Percentiles rank a stretch among this genome's conserved stretches.
These are phyloP conservation scores for Scheffersomyces stambukii DNA, from an alignment of 1,139 yeast species.

Conservation along the genomic window DNA sequence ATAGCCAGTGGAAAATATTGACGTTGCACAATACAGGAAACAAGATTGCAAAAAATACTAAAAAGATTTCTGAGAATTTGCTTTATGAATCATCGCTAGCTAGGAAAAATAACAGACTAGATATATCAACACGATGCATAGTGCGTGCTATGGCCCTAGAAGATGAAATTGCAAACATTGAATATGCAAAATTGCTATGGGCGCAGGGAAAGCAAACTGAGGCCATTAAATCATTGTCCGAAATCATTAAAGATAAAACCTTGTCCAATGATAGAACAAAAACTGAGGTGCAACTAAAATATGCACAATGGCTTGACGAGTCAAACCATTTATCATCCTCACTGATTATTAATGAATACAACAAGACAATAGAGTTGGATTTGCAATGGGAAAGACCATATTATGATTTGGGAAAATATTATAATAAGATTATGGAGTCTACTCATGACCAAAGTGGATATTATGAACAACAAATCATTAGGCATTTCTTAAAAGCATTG, in stretches of 20 bases:
- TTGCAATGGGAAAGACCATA: conserved; percentile 74
- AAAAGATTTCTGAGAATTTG: conserved; percentile 44
- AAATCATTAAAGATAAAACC: conserved; percentile 25
- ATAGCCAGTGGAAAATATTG: conserved; percentile 56
- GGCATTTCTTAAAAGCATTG: conserved; percentile 63
- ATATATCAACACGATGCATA: conserved; percentile 69
- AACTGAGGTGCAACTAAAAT: conserved; percentile 63
- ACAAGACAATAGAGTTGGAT: conserved; percentile 53
- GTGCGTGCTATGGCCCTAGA: conserved; percentile 59
- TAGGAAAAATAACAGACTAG: conserved; percentile 64
- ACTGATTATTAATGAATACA: conserved; percentile 68
- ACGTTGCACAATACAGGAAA: conserved; percentile 58
- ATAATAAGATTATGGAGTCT: conserved; percentile 71
- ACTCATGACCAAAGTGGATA: conserved; percentile 50
- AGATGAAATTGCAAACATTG: conserved; percentile 59
- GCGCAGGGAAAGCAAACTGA: conserved; percentile 84
- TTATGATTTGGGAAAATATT: conserved; percentile 77
- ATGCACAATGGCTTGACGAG: conserved; percentile 84
- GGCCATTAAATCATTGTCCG: conserved; percentile 66
- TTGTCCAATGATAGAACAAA: conserved; percentile 13
- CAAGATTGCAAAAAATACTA: conserved; percentile 29
- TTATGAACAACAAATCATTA: conserved; percentile 63
- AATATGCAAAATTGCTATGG: conserved; percentile 86
- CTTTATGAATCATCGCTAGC: conserved; percentile 63
- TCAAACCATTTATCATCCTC: conserved; percentile 82